Base-by-base conservation (phyloP, 768 basidiomycete species). In the Tulasnella sp. region DNA sequence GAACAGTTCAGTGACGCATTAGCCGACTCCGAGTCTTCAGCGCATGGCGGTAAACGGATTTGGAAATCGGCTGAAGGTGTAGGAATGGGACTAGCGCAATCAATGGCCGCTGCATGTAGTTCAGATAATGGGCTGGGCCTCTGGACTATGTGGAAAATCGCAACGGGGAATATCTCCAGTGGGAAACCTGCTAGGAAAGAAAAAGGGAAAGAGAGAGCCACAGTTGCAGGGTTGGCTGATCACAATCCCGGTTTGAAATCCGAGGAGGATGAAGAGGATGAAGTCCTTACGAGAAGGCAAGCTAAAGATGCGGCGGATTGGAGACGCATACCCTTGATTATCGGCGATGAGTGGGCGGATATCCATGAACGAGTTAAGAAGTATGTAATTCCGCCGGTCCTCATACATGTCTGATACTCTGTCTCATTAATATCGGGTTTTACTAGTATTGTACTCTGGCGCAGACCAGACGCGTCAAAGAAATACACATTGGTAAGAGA, bases 391-490 rank as follows among this genome's bases (percentile, higher is more conserved):
- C 24, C 29, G 25, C 49, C 29, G 9, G 16, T 44, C 3, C 4
- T 19, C 9, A 20, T 46, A 7, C 15, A 20, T 13, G 20, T 16
- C 42, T 29, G 27, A 25, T 19, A 33, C 20, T 37, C 57, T 44
- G 59, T 25, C 22, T 41, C 27, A 22, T 19, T 5, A 12, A 9
- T n/a, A 29, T 47, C 33, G 35, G 41, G 46, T 33, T 25, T 27
- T 22, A 22, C 2, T 44, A 83, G 81, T 57, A 67, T 80, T n/a
- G 76, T 79, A 57, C 70, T 76, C n/a, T 82, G 81, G 81, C 72
- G 79, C 24, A 66, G 69, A 42, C 74, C 77, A 3, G 55, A 65
- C 4, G 69, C 72, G 9, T 79, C 80, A 5, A 58, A 57, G 16
- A 60, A 65, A 31, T 83, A 78, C 60, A 66, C 63, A 19, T 45